Percentiles rank a stretch among this genome's conserved stretches.
Evolutionary conservation across 2,329 filamentous ascomycete species (phyloP).

Genomic region (Amylocarpus encephaloides): DNA sequence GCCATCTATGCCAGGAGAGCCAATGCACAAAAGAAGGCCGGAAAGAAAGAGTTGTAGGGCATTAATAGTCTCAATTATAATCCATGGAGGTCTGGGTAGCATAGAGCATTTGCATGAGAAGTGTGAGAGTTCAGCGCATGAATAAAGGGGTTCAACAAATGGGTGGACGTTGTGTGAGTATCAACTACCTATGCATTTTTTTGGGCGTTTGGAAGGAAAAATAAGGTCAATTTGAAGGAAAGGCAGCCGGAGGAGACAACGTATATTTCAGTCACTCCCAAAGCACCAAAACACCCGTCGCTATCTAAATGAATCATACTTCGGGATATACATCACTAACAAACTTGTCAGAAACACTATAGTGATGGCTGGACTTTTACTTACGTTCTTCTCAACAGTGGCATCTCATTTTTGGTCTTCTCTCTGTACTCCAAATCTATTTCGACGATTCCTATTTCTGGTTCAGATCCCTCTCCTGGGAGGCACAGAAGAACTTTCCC

Average conservation of each 20-base stretch:
- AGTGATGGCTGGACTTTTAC: constrained; percentile 4
- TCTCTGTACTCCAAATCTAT: constrained; percentile 47
- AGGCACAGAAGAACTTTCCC: constrained; percentile 65
- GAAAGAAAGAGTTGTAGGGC: constrained; percentile 25
- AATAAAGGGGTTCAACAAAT: constrained; percentile 8
- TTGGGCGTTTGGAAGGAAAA: constrained; percentile 15
- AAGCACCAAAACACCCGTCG: constrained; percentile 5
- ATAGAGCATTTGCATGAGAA: neutral
- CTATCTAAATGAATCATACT: neutral
- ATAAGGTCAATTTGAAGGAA: neutral
- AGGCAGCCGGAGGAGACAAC: neutral
- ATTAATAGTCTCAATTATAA: neutral
- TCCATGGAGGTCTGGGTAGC: constrained; percentile 1
- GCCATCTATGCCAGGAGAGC: constrained; percentile 89
- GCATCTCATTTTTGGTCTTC: constrained; percentile 49
- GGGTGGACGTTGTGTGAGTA: constrained; percentile 20
- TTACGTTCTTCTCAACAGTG: constrained; percentile 44
- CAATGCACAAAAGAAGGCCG: constrained; percentile 38
- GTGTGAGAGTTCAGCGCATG: constrained; percentile 1
- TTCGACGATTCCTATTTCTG: constrained; percentile 44
- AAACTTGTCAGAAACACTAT: neutral
- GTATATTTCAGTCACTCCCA: constrained; percentile 2
- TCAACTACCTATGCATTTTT: constrained; percentile 28
- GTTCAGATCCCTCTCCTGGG: constrained; percentile 41
- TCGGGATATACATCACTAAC: constrained; percentile 22